Percentiles rank a stretch among this genome's conserved stretches.
phyloP scores from a whole-genome alignment of 1,284 basidiomycete species.

The Sanguinoderma infundibulare region DNA sequence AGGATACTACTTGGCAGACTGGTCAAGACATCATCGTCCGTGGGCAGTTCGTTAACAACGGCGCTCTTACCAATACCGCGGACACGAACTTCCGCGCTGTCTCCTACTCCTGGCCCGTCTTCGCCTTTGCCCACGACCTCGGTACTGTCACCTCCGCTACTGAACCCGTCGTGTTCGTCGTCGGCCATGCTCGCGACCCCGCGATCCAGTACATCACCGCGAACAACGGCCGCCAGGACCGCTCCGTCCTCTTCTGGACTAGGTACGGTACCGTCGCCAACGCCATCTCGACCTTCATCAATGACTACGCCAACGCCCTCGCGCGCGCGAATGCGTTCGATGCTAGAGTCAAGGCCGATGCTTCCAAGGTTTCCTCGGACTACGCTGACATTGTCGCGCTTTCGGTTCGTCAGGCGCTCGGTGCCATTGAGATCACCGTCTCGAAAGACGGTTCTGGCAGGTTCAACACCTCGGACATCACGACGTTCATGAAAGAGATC shows the following conservation, averaged over 20 bases:
- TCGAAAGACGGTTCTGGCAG: conserved; percentile 52
- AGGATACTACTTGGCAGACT: conserved; percentile 60
- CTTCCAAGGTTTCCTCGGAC: conserved; percentile 54
- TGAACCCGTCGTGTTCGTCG: conserved; percentile 51
- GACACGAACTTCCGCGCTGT: conserved; percentile 66
- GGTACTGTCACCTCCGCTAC: conserved; percentile 45
- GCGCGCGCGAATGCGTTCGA: conserved; percentile 57
- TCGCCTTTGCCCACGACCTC: conserved; percentile 62
- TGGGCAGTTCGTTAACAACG: conserved; percentile 58
- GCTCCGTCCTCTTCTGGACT: conserved; percentile 58
- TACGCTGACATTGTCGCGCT: conserved; percentile 62
- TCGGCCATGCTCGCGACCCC: conserved; percentile 65
- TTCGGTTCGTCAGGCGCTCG: conserved; percentile 64
- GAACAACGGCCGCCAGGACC: conserved; percentile 46
- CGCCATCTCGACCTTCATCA: conserved; percentile 57
- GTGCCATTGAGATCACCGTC: conserved; percentile 62
- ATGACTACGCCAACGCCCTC: conserved; percentile 53
- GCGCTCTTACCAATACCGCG: conserved; percentile 53
- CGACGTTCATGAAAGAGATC: background rate
- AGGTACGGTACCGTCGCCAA: conserved; percentile 46
- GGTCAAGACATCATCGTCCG: conserved; percentile 61
- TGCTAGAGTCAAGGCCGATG: conserved; percentile 54
- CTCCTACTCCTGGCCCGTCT: conserved; percentile 65
- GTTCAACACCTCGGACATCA: conserved; percentile 55
- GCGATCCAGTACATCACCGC: conserved; percentile 57